Percentiles rank a stretch among this genome's conserved stretches.
phyloP scores from a whole-genome alignment of 2,329 filamentous ascomycete genomes.

The Karstenula rhodostoma region DNA sequence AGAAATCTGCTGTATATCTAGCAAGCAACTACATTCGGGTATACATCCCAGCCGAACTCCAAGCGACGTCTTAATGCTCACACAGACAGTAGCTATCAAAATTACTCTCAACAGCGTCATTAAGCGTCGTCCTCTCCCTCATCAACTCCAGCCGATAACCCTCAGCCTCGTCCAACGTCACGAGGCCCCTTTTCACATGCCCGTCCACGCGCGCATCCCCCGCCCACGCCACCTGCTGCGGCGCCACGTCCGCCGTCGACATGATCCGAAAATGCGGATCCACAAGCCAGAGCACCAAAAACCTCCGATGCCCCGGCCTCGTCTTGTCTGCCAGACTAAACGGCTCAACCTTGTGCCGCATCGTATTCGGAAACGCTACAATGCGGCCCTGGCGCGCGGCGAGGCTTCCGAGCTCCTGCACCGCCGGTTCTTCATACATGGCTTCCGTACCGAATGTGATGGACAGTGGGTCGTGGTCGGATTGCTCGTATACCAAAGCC shows the following conservation, averaged over 20 bases:
- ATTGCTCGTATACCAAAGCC: conserved; percentile 6
- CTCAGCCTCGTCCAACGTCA: neutral
- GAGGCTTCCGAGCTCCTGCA: conserved; percentile 60
- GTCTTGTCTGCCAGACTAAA: conserved; percentile 61
- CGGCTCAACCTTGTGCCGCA: conserved; percentile 40
- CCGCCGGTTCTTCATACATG: conserved; percentile 17
- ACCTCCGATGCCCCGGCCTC: conserved; percentile 63
- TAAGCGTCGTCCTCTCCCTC: neutral
- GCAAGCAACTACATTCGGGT: no score
- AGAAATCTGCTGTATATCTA: no score
- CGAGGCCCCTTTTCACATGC: neutral
- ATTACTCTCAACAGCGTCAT: neutral
- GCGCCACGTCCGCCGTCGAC: neutral
- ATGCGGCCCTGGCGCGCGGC: conserved; percentile 58
- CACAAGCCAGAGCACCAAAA: conserved; percentile 67
- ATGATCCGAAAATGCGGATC: conserved; percentile 44
- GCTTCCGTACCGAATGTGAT: conserved; percentile 24
- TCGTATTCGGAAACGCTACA: conserved; percentile 63
- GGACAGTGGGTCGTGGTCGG: conserved; percentile 16
- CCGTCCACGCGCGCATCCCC: neutral
- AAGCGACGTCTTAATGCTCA: neutral
- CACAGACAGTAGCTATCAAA: conserved; percentile 1
- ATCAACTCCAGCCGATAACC: conserved; percentile 1
- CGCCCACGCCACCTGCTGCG: neutral
- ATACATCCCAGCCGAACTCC: neutral